A percentile compares a stretch with the other conserved stretches of the same genome.
These are phyloP conservation scores for Isoetes taiwanensis DNA, from an alignment of 75 land plant species.

Conservation along the genomic window DNA sequence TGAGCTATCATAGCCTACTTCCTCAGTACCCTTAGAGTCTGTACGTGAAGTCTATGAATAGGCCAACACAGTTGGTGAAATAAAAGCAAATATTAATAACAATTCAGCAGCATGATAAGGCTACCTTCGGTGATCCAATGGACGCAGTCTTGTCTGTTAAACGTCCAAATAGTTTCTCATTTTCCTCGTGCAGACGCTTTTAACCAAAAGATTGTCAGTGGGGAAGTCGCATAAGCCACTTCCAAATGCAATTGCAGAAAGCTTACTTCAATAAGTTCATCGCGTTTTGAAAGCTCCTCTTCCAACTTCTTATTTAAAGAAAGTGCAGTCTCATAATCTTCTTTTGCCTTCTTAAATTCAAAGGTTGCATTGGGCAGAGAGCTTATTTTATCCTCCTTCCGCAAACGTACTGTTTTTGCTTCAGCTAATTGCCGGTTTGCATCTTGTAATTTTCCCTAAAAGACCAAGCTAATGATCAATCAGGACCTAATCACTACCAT, in stretches of 20 bases:
- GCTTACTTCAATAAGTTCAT: constrained; percentile 87
- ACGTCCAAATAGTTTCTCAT: constrained; percentile 88
- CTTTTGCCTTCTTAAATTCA: constrained; percentile 16
- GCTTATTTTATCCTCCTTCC: no score
- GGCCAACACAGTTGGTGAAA: background rate
- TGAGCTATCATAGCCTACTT: constrained; percentile 7
- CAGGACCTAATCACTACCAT: no score
- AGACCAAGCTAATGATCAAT: no score
- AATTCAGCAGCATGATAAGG: background rate
- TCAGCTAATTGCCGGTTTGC: no score
- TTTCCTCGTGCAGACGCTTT: constrained; percentile 92
- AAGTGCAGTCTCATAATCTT: constrained; percentile 31
- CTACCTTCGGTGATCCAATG: constrained; percentile 42
- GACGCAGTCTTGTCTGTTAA: constrained; percentile 54
- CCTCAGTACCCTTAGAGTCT: background rate
- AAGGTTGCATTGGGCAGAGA: no score
- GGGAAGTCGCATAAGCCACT: background rate
- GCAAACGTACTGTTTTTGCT: no score
- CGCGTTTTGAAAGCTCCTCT: constrained; percentile 84
- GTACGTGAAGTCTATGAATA: constrained; percentile 6
- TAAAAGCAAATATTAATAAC: background rate
- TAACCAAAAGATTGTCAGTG: background rate
- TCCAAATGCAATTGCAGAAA: background rate
- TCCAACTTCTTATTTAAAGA: constrained; percentile 65
- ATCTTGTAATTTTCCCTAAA: no score